These are phyloP conservation scores for Echium plantagineum DNA, from an alignment of 257 asterid genomes.

Conservation along the genomic window DNA sequence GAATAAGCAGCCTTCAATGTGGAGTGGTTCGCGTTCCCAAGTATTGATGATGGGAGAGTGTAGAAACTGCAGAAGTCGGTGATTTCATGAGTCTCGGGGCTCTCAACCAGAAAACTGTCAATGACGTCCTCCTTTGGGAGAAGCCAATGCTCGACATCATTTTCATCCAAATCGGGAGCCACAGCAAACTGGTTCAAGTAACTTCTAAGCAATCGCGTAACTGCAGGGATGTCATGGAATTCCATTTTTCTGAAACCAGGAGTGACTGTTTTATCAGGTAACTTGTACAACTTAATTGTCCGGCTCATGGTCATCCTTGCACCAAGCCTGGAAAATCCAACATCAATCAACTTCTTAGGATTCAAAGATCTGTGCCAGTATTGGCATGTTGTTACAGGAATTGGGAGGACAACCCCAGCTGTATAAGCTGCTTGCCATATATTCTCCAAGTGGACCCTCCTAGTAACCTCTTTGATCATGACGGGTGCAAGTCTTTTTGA, in stretches of 20 bases:
- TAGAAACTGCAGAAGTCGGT: slow-evolving; percentile 5
- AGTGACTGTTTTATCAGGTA: slow-evolving; percentile 2
- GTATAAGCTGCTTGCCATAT: slow-evolving; percentile 7
- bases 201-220: slow-evolving; percentile 1
- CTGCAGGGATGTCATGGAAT: slow-evolving; percentile 4
- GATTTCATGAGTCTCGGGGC: slow-evolving; percentile 3
- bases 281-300: slow-evolving; percentile 1
- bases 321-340: slow-evolving; percentile 5
- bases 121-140: slow-evolving; percentile 1
- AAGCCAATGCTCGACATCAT: slow-evolving; percentile 5
- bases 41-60: slow-evolving; percentile 3
- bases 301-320: slow-evolving; percentile 5
- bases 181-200: neutral
- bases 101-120: slow-evolving; percentile 4
- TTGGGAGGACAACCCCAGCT: slow-evolving; percentile 3
- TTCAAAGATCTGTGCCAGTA: slow-evolving; percentile 3
- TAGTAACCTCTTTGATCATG: slow-evolving; percentile 6
- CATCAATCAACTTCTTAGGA: slow-evolving; percentile 2
- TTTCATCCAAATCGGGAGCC: slow-evolving; percentile 5
- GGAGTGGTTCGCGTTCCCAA: neutral
- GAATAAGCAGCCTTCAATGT: slow-evolving; percentile 6
- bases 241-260: slow-evolving; percentile 6
- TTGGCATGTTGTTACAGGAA: slow-evolving; percentile 3
- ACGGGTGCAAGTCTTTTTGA: slow-evolving; percentile 4
- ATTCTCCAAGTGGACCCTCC: slow-evolving; percentile 6